Evolutionary conservation across 768 basidiomycete genomes (phyloP).

Genomic region (Pulveroboletus ravenelii): DNA sequence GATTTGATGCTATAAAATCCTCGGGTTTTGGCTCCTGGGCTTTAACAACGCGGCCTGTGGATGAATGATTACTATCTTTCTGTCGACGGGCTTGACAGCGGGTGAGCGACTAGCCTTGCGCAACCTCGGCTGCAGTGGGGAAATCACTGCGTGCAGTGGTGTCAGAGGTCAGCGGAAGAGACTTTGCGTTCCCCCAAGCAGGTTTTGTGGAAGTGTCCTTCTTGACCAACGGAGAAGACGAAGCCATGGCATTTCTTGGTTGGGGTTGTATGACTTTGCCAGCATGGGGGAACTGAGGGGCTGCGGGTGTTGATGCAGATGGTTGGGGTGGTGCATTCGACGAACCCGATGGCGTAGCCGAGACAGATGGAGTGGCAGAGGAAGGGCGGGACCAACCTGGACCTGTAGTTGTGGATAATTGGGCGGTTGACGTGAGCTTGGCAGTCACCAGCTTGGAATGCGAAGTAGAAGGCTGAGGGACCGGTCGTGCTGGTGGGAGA

Average conservation of each 20-base stretch:
- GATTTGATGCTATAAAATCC: constrained; percentile 46
- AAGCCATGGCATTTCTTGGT: constrained; percentile 39
- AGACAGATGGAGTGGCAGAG: constrained; percentile 60
- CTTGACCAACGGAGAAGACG: constrained; percentile 32
- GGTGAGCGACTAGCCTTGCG: constrained; percentile 55
- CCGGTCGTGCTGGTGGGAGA: constrained; percentile 49
- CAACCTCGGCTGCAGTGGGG: constrained; percentile 95
- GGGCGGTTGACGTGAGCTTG: constrained; percentile 70
- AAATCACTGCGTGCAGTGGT: constrained; percentile 62
- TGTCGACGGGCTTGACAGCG: background rate
- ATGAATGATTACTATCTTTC: constrained; percentile 12
- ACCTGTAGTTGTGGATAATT: constrained; percentile 51
- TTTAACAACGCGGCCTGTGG: constrained; percentile 19
- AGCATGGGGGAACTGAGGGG: constrained; percentile 50
- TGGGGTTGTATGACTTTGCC: constrained; percentile 67
- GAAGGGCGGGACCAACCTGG: constrained; percentile 79
- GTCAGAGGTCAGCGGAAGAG: constrained; percentile 33
- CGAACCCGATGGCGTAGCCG: constrained; percentile 45
- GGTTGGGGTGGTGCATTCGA: constrained; percentile 45
- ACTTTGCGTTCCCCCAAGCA: constrained; percentile 68
- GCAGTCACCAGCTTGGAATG: constrained; percentile 84
- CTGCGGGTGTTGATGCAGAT: constrained; percentile 35
- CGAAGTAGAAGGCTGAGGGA: constrained; percentile 46
- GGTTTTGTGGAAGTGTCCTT: constrained; percentile 40
- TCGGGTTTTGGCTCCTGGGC: constrained; percentile 42